Conservation (phyloP, 768 basidiomycete genomes). For the Russula sp. region DNA sequence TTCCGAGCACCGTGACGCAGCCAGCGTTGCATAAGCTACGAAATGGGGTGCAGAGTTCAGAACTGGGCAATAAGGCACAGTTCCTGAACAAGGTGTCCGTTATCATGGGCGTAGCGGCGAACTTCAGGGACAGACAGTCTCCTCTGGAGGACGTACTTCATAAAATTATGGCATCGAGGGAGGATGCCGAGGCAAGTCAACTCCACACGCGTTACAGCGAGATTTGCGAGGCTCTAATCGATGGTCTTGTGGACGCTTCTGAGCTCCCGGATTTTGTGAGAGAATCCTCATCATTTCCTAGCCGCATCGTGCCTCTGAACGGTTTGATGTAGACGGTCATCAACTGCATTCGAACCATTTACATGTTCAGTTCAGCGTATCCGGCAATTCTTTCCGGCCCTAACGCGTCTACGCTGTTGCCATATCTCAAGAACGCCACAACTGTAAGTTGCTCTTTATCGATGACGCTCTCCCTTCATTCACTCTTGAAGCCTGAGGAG, state of each 20-base stretch:
- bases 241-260: slow-evolving; percentile 82
- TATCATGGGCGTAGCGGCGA: slow-evolving; percentile 79
- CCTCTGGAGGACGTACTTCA: slow-evolving; percentile 81
- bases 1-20: slow-evolving; percentile 35
- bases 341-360: slow-evolving; percentile 80
- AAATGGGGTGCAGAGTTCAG: slow-evolving; percentile 27
- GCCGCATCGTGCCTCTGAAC: slow-evolving; percentile 3
- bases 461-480: not conserved
- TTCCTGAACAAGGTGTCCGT: slow-evolving; percentile 65
- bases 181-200: slow-evolving; percentile 43
- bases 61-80: slow-evolving; percentile 44
- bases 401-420: slow-evolving; percentile 80
- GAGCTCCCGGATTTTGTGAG: slow-evolving; percentile 72
- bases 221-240: slow-evolving; percentile 81
- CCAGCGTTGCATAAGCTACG: slow-evolving; percentile 31
- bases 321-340: slow-evolving; percentile 54
- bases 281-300: slow-evolving; percentile 14
- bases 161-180: slow-evolving; percentile 72
- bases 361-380: slow-evolving; percentile 76
- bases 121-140: slow-evolving; percentile 78
- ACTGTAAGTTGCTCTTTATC: slow-evolving; percentile 45
- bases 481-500: slow-evolving; percentile 63
- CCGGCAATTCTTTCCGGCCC: slow-evolving; percentile 77
- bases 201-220: slow-evolving; percentile 69
- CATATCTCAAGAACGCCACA: slow-evolving; percentile 80